Evolutionary conservation across 371 early-diverging fungal genomes (phyloP).

Genomic region (Mortierella sp.): DNA sequence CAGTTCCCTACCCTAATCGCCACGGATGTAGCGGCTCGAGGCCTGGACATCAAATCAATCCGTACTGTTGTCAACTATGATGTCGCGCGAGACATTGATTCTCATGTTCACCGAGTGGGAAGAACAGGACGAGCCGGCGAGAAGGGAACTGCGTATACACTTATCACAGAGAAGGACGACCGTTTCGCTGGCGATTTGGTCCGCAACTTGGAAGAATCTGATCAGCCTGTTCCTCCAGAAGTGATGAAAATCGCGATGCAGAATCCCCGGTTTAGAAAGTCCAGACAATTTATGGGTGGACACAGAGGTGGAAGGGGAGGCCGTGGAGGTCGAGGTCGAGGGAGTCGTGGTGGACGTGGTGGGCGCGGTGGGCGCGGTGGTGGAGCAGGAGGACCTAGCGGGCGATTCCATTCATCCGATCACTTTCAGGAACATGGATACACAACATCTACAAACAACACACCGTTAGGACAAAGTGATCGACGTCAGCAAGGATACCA

Average conservation of each 20-base stretch:
- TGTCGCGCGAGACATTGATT: conserved; percentile 80
- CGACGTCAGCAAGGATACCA: conserved; percentile 12
- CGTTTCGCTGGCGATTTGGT: conserved; percentile 84
- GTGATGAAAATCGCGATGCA: conserved; percentile 79
- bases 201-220: conserved; percentile 74
- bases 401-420: conserved; percentile 21
- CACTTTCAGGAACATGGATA: conserved; percentile 9
- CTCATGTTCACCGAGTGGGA: conserved; percentile 80
- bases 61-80: conserved; percentile 82
- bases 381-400: conserved; percentile 30
- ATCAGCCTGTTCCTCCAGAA: conserved; percentile 68
- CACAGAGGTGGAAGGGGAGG: conserved; percentile 25
- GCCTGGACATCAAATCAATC: conserved; percentile 84
- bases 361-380: conserved; percentile 55
- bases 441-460: conserved; percentile 34
- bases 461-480: conserved; percentile 36
- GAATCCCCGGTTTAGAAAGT: conserved; percentile 73
- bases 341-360: conserved; percentile 60
- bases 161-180: conserved; percentile 80
- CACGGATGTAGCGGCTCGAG: conserved; percentile 99
- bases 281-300: conserved; percentile 56
- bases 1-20: conserved; percentile 91
- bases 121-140: conserved; percentile 81
- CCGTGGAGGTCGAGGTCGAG: conserved; percentile 58
- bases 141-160: conserved; percentile 76